Evolutionary conservation across 306 rosid genomes (phyloP), one percentile per base, ranked within the genome.

Genomic region (Mimosa pudica): DNA sequence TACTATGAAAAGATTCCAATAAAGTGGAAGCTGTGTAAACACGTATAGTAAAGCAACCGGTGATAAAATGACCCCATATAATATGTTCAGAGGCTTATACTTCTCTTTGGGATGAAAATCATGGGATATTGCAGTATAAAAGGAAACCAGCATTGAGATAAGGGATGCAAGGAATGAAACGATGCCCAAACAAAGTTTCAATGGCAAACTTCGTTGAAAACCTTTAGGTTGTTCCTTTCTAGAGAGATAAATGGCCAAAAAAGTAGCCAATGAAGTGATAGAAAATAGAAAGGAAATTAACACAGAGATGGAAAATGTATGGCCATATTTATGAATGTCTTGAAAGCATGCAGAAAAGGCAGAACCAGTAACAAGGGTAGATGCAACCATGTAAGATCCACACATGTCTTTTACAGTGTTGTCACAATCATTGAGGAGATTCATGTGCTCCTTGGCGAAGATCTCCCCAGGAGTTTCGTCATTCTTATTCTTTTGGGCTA

Each of bases 341-440:
- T 60, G 16, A 17, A 5, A 20, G 20, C 44, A 13, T 0, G 55
- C 9, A 32, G 55, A 6, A 44, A 58, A 60, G 54, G 70, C 1
- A 13, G 14, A 8, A 5, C 44, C 38, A n/a, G 51, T 36, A 58
- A 42, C 32, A 0, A 60, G 57, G 12, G 68, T 49, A 8, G 74
- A 73, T 33, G 77, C 77, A 42, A 76, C 10, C 1, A 71, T 36
- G 77, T 76, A 81, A 2, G 81, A 76, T 20, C 77, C 57, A 0
- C 69, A 36, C 32, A 80, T 70, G 12, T 41, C 69, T 11, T 3
- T n/a, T 2, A 81, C 41, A 74, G 76, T 42, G 12, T 76, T 24
- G 14, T n/a, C 2, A 1, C 71, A 74, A 12, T 42, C 42, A 20
- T 36, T 38, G 2, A 8, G 54, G 1, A 81, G 73, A 0, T 1